Conservation (phyloP, 371 early-diverging fungal genomes). For the Blyttiomyces sp. region DNA sequence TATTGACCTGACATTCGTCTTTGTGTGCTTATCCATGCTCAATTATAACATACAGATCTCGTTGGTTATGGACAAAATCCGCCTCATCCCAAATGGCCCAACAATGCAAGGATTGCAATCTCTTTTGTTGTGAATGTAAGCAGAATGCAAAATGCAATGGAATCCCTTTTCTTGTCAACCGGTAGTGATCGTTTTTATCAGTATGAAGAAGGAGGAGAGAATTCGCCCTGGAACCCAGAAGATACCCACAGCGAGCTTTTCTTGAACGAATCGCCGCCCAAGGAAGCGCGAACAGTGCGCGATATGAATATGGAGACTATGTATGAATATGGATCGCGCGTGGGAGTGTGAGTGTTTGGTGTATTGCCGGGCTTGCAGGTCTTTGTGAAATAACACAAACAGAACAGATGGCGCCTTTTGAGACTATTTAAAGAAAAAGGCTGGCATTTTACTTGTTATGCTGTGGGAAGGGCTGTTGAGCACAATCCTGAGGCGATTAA, state of each 20-base stretch:
- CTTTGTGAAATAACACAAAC: too few species aligned
- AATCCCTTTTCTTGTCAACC: not conserved
- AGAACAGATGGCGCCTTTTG: slow-evolving; percentile 41
- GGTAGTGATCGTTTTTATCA: not conserved
- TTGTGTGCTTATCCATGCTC: too few species aligned
- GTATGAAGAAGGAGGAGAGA: slow-evolving; percentile 45
- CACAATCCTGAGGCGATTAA: slow-evolving; percentile 34
- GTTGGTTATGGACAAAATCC: slow-evolving; percentile 38
- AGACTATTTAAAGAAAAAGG: slow-evolving; percentile 27
- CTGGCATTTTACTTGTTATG: slow-evolving; percentile 46
- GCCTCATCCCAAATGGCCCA: slow-evolving; percentile 48
- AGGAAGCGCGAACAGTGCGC: slow-evolving; percentile 25
- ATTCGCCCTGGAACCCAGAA: slow-evolving; percentile 39
- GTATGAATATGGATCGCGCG: slow-evolving; percentile 51
- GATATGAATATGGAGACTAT: slow-evolving; percentile 45
- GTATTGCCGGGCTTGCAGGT: too few species aligned
- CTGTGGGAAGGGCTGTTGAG: slow-evolving; percentile 48
- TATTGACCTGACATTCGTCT: too few species aligned
- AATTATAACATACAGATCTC: too few species aligned
- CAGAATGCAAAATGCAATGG: not conserved
- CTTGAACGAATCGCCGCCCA: slow-evolving; percentile 46
- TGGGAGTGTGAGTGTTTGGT: slow-evolving; percentile 29
- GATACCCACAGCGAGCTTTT: slow-evolving; percentile 43
- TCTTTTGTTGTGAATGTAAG: slow-evolving; percentile 45
- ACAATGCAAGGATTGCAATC: slow-evolving; percentile 39